Evolutionary conservation across 306 rosid species (phyloP).

Genomic region (Vigna angularis): DNA sequence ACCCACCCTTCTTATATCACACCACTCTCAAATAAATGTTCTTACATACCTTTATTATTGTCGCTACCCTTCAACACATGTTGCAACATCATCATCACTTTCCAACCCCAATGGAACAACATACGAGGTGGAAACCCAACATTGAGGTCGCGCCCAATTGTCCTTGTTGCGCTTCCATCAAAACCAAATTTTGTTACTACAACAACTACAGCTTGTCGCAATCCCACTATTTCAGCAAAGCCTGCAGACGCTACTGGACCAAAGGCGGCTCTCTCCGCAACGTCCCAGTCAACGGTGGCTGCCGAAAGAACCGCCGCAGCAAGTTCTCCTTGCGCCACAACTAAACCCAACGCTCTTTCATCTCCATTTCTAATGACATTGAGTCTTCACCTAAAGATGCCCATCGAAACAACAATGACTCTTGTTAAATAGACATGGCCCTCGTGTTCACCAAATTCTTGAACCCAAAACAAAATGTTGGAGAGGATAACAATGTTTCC

Average conservation of each 20-base stretch:
- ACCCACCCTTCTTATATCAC: too few relatives aligned
- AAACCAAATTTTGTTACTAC: constrained; percentile 96
- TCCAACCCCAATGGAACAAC: constrained; percentile 34
- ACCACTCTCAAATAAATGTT: too few relatives aligned
- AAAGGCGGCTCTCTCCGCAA: constrained; percentile 89
- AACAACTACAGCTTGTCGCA: constrained; percentile 95
- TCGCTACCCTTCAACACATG: too few relatives aligned
- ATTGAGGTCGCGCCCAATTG: constrained; percentile 78
- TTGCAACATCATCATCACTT: too few relatives aligned
- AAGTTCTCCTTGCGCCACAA: constrained; percentile 31
- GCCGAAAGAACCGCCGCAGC: constrained; percentile 67
- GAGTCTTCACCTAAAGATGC: background rate
- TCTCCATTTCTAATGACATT: background rate
- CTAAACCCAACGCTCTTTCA: background rate
- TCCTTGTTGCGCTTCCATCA: constrained; percentile 87
- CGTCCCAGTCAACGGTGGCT: constrained; percentile 82
- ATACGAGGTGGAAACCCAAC: constrained; percentile 62
- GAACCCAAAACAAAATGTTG: constrained; percentile 44
- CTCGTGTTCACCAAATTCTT: constrained; percentile 76
- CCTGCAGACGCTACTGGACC: constrained; percentile 91
- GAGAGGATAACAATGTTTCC: constrained; percentile 22
- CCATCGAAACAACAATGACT: constrained; percentile 15
- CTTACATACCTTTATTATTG: too few relatives aligned
- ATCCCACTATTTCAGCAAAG: constrained; percentile 86
- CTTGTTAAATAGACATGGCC: constrained; percentile 74